Conservation (phyloP, 2,329 filamentous ascomycete species). For the Pestalotiopsis fici region DNA sequence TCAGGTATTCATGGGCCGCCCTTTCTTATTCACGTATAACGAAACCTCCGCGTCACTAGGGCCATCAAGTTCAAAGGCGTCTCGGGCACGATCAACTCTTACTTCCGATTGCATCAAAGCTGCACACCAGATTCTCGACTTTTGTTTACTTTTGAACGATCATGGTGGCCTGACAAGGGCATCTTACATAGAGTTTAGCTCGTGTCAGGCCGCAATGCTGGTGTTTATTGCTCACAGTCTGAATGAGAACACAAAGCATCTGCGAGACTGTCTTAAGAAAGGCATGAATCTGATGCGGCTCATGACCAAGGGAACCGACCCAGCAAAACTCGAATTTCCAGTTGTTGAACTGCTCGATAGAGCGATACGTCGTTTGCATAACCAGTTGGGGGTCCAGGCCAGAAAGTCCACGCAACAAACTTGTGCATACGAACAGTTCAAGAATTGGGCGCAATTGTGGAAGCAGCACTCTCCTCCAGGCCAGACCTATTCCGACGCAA, state of each 20-base stretch:
- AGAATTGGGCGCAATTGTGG: background rate
- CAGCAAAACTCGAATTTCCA: background rate
- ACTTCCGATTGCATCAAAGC: background rate
- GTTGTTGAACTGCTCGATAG: background rate
- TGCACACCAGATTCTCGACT: background rate
- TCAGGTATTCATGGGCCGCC: background rate
- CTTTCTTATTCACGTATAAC: background rate
- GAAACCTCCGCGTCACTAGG: background rate
- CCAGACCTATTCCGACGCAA: background rate
- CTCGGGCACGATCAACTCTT: background rate
- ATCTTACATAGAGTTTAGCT: background rate
- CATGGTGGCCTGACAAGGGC: background rate
- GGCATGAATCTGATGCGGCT: background rate
- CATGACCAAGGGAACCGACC: background rate
- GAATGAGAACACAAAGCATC: background rate
- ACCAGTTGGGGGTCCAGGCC: background rate
- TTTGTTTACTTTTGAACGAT: background rate
- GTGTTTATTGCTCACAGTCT: background rate
- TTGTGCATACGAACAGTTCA: background rate
- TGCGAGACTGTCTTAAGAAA: background rate
- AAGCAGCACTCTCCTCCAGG: background rate
- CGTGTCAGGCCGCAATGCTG: background rate
- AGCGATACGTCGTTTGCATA: background rate
- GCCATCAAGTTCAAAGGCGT: background rate
- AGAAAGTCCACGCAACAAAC: background rate